Base-by-base conservation (phyloP, 1,139 yeast species). In the Suhomyces yuchorum region DNA sequence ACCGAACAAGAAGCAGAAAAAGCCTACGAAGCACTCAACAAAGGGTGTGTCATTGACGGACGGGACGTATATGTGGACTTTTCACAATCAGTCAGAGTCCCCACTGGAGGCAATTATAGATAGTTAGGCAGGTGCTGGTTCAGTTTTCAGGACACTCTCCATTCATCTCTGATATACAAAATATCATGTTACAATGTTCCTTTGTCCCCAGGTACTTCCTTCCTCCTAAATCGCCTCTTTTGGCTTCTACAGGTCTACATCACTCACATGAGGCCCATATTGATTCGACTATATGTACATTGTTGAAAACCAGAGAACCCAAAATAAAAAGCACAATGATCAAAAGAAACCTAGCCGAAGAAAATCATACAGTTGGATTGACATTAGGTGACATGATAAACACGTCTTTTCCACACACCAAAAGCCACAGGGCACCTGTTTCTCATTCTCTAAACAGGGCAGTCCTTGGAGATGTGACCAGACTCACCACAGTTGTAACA, bases 1-100 rank as follows among this genome's bases (percentile, higher is more conserved):
- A 60, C 65, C 2, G 69, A 70, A 51, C 65, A 66, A 33, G 73
- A 75, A 37, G 84, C 87, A 43, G 90, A 85, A 55, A 54, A 61
- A 22, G 90, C 90, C 0, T 85, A 81, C 58, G 65, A 70, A 46
- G 80, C 78, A 56, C 80, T 85, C 79, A 22, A 14, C 22, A 78
- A 77, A 11, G 62, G 66, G 3, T 85, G 81, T 8, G 58, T 84
- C 40, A 81, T 85, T 36, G 91, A 85, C 58, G 91, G 86, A 46
- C 65, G 78, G 28, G 70, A 86, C 44, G 77, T 85, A 23, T 81
- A 81, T 51, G 86, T 85, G 42, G 90, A 85, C 60, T 85, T 84
- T 67, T 79, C 86, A 43, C 91, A 85, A 58, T 80, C 87, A 53
- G 65, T 66, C 3, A 56, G 56, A 57, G 56, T 12, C n/a, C 39